Conservation (phyloP, 352 stramenopile species). For the Albugo laibachii region DNA sequence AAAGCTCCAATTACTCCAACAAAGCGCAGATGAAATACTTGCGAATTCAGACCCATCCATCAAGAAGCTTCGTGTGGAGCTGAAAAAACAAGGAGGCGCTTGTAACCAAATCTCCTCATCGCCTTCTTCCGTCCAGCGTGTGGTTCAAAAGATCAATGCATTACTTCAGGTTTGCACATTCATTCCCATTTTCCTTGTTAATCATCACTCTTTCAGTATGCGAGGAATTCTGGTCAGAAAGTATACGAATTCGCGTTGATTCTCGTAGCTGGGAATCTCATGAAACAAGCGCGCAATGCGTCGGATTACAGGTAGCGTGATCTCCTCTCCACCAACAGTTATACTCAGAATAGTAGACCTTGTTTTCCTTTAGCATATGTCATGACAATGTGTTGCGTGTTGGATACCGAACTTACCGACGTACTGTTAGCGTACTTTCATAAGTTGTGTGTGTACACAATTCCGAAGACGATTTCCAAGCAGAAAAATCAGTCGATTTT, state of each 20-base stretch:
- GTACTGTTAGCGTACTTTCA: slow-evolving; percentile 53
- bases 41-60: slow-evolving; percentile 21
- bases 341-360: slow-evolving; percentile 11
- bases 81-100: slow-evolving; percentile 41
- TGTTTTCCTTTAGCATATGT: slow-evolving; percentile 56
- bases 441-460: slow-evolving; percentile 53
- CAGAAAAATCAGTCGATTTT: slow-evolving; percentile 22
- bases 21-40: slow-evolving; percentile 22
- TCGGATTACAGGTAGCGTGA: slow-evolving; percentile 55
- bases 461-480: slow-evolving; percentile 36
- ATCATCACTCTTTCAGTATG: slow-evolving; percentile 13
- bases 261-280: slow-evolving; percentile 43
- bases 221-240: slow-evolving; percentile 23
- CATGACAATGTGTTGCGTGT: slow-evolving; percentile 56
- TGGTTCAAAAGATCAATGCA: slow-evolving; percentile 46
- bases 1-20: slow-evolving; percentile 28
- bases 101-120: slow-evolving; percentile 65
- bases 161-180: slow-evolving; percentile 22
- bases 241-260: slow-evolving; percentile 58
- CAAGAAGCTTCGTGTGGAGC: slow-evolving; percentile 50
- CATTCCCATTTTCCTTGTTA: not conserved
- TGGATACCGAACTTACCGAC: slow-evolving; percentile 45
- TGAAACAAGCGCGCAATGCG: slow-evolving; percentile 38
- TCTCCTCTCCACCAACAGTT: not conserved
- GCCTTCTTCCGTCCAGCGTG: slow-evolving; percentile 32